These are phyloP conservation scores for Primulina tabacum DNA, from an alignment of 257 asterid species.

Conservation along the genomic window DNA sequence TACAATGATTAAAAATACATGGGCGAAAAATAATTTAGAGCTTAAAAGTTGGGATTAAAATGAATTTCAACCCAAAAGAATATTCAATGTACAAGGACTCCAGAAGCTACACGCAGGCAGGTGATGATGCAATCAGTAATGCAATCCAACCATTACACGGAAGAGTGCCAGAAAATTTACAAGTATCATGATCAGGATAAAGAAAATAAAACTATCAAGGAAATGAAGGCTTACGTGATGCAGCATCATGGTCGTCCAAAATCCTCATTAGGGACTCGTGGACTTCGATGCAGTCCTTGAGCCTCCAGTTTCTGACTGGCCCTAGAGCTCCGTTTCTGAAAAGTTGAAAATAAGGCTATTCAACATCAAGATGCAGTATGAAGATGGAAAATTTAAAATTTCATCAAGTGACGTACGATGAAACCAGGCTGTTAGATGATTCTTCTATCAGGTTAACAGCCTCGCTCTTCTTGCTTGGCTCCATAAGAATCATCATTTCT, in stretches of 20 bases:
- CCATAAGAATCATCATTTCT: slow-evolving; percentile 75
- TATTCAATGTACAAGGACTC: background rate
- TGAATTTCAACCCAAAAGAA: no score
- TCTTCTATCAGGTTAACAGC: slow-evolving; percentile 76
- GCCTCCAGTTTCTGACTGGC: slow-evolving; percentile 44
- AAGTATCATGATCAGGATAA: background rate
- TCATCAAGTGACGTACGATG: slow-evolving; percentile 47
- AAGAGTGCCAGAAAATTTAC: background rate
- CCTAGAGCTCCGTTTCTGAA: slow-evolving; percentile 57
- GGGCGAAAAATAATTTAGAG: no score
- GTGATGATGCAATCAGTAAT: background rate
- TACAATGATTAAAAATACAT: no score
- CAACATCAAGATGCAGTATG: background rate
- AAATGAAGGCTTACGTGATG: slow-evolving; percentile 51
- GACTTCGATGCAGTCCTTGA: slow-evolving; percentile 66
- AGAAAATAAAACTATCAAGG: background rate
- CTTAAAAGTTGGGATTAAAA: no score
- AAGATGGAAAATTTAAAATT: background rate
- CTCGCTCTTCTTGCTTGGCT: slow-evolving; percentile 72
- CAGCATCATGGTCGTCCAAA: slow-evolving; percentile 66
- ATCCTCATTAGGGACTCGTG: slow-evolving; percentile 56
- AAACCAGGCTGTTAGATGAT: slow-evolving; percentile 42
- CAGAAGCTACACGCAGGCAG: background rate
- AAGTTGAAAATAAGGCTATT: background rate
- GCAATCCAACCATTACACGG: background rate